Base-by-base conservation (phyloP, 2,329 filamentous ascomycete species). In the Ceratocystiopsis sp. region DNA sequence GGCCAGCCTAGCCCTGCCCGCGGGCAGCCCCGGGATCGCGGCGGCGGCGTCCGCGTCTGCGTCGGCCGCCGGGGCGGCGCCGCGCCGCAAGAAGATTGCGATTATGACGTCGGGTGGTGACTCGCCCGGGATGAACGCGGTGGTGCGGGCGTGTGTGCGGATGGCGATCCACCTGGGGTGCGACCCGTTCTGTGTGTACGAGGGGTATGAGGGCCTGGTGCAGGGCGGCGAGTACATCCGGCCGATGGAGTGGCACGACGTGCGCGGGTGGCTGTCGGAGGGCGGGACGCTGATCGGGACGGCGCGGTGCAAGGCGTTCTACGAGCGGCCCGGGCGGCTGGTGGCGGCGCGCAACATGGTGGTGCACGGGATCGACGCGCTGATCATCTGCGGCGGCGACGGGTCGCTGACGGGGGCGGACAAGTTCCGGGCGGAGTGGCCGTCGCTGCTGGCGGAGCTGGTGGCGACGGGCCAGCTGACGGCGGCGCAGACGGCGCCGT, bases 311-410 rank as follows among this genome's bases (percentile, higher is more conserved):
- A 84, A 81, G 76, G 78, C 76, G 45, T 98, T 98, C 65, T 89
- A 83, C 63, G 81, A 95, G 61, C 80, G 91, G 39, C 67, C 79
- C 29, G 91, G 91, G 16, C 80, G 91, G 50, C 63, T 94, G 47
- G 73, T 68, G 43, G 91, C 85, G 2, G 91, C 91, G 46, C 94
- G 89, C 69, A 95, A 98, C 67, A 80, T 98, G 78, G 75, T 98
- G 37, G 62, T 85, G 47, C 78, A 84, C 52, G 91, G 91, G 57
- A 96, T 98, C 52, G 86, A 98, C 59, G 91, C 91, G 43, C 70
- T 98, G 53, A 81, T 98, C 54, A 93, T 98, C 58, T 96, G 89
- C 60, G 91, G 91, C 59, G 91, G 91, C 65, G 91, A 98, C 59
- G 91, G 91, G 49, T 93, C 85, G 51, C 72, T 98, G 55, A 98